Evolutionary conservation across 345 rosid genomes (phyloP).

Genomic region (Garcia nutans): DNA sequence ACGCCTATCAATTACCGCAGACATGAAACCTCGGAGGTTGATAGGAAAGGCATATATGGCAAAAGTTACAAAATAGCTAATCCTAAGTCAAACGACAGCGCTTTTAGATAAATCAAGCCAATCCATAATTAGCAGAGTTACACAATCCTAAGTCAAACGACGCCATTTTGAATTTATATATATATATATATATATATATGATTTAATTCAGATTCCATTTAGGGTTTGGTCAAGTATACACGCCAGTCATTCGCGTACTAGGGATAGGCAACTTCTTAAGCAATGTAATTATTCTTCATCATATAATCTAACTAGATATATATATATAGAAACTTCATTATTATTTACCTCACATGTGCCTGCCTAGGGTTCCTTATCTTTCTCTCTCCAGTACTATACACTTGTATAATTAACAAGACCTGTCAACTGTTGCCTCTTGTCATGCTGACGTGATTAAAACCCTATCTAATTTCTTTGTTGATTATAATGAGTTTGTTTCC

Average conservation of each 20-base stretch:
- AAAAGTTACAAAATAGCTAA: too few relatives aligned
- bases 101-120: too few relatives aligned
- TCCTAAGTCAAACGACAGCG: too few relatives aligned
- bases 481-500: not conserved
- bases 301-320: not conserved
- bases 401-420: not conserved
- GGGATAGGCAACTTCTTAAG: constrained; percentile 5
- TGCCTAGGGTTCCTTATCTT: not conserved
- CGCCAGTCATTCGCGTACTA: constrained; percentile 9
- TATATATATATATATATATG: too few relatives aligned
- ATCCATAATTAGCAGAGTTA: too few relatives aligned
- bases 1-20: too few relatives aligned
- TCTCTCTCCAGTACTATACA: not conserved
- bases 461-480: constrained; percentile 10
- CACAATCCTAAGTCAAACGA: too few relatives aligned
- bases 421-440: constrained; percentile 1
- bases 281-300: constrained; percentile 6
- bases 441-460: constrained; percentile 30
- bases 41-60: too few relatives aligned
- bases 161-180: too few relatives aligned
- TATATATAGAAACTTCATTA: not conserved
- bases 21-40: too few relatives aligned
- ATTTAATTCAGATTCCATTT: not conserved
- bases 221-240: constrained; percentile 14
- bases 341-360: not conserved